Evolutionary conservation across 2,329 filamentous ascomycete species (phyloP).

Genomic region (Neoscytalidium dimidiatum): DNA sequence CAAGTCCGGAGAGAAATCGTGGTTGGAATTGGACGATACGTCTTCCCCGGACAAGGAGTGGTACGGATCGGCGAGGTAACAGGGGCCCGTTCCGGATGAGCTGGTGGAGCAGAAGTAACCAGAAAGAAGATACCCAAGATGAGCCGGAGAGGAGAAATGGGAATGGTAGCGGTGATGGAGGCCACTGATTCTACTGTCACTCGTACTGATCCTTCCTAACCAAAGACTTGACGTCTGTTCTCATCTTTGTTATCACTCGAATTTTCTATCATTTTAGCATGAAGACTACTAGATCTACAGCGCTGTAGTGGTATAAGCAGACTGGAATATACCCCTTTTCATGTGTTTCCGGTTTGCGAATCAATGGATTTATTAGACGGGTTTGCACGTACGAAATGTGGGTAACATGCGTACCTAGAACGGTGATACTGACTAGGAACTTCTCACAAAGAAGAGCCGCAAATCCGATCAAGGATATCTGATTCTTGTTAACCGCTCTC

Average conservation of each 20-base stretch:
- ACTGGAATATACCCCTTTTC: constrained; percentile 15
- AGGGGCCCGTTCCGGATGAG: constrained; percentile 18
- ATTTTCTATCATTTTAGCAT: not conserved
- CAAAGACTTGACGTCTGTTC: not conserved
- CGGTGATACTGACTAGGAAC: no score
- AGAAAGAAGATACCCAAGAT: not conserved
- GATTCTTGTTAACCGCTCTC: no score
- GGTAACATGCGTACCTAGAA: no score
- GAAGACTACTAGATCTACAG: constrained; percentile 3
- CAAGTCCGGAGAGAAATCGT: constrained; percentile 8
- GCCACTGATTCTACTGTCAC: not conserved
- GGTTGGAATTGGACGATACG: constrained; percentile 9
- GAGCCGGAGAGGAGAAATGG: not conserved
- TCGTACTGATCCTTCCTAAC: not conserved
- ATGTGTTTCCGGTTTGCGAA: no score
- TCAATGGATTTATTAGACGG: no score
- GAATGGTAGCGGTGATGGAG: not conserved
- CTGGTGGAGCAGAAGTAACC: constrained; percentile 8
- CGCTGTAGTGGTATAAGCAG: not conserved
- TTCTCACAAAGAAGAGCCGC: no score
- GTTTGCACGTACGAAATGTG: no score
- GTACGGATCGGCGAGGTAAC: not conserved
- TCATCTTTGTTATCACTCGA: not conserved
- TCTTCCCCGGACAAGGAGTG: not conserved
- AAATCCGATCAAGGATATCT: no score